Evolutionary conservation across 495 filamentous ascomycete species (phyloP).

Genomic region (Pseudotulostoma volvatum): DNA sequence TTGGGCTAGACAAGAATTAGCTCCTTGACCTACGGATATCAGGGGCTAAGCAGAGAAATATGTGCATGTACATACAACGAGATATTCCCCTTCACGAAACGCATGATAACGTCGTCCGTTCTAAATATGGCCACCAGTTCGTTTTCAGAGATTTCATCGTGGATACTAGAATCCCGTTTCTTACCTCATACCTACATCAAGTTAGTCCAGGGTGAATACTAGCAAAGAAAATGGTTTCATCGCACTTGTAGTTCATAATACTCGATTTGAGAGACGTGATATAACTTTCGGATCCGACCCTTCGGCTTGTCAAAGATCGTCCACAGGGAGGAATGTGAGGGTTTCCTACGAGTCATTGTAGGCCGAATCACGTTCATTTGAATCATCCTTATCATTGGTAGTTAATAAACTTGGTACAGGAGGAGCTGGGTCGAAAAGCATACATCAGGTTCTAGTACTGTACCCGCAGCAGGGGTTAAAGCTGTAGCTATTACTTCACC

Average conservation of each 20-base stretch:
- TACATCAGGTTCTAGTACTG: too few relatives aligned
- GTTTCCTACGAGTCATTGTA: too few relatives aligned
- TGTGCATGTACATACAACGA: conserved; percentile 19
- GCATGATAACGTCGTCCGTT: conserved; percentile 46
- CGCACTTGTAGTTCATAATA: conserved; percentile 1
- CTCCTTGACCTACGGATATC: neutral
- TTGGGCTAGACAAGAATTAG: conserved; percentile 5
- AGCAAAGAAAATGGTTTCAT: neutral
- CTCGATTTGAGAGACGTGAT: conserved; percentile 1
- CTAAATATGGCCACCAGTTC: conserved; percentile 12
- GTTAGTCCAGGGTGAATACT: neutral
- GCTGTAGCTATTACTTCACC: too few relatives aligned
- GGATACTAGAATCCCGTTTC: neutral
- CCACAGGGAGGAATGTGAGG: too few relatives aligned
- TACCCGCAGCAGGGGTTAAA: too few relatives aligned
- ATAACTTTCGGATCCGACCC: neutral
- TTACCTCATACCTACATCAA: conserved; percentile 1
- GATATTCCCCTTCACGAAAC: conserved; percentile 39
- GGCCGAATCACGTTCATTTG: too few relatives aligned
- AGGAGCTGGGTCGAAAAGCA: too few relatives aligned
- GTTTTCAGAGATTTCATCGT: neutral
- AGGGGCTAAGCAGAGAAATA: neutral
- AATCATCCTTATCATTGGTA: too few relatives aligned
- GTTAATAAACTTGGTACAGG: too few relatives aligned
- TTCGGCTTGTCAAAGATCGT: too few relatives aligned